A percentile compares a stretch with the other conserved stretches of the same genome.
These are phyloP conservation scores for Alternaria infectoria DNA, from an alignment of 2,329 filamentous ascomycete species.

Conservation along the genomic window DNA sequence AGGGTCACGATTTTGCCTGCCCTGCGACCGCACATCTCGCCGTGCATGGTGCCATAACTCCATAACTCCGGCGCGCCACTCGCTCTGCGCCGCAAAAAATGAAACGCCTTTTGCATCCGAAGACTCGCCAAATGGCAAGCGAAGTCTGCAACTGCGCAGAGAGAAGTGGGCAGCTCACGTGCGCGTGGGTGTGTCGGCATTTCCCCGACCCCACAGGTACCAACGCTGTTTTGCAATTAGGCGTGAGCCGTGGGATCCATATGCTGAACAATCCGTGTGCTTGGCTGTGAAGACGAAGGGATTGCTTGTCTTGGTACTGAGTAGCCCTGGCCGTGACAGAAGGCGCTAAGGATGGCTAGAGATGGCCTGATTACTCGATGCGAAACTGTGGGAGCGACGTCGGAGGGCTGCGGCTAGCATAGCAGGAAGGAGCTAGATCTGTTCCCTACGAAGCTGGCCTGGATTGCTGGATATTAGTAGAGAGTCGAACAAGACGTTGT, in stretches of 20 bases:
- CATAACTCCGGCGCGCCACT: slow-evolving; percentile 2
- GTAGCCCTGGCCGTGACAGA: background rate
- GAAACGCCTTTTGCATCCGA: slow-evolving; percentile 23
- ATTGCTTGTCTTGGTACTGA: background rate
- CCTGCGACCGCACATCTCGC: slow-evolving; percentile 4
- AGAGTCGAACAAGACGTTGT: background rate
- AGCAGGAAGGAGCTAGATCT: background rate
- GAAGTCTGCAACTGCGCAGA: background rate
- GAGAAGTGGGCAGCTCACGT: slow-evolving; percentile 17
- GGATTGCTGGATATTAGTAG: background rate
- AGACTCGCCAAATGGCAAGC: slow-evolving; percentile 11
- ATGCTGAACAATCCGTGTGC: slow-evolving; percentile 24
- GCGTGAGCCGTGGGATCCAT: slow-evolving; percentile 12
- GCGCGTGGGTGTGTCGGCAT: slow-evolving; percentile 18
- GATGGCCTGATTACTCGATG: background rate
- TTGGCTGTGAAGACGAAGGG: background rate
- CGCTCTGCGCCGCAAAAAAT: slow-evolving; percentile 19
- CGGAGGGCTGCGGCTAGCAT: background rate
- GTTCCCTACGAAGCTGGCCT: background rate
- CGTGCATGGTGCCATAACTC: background rate
- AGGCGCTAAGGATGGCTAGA: background rate
- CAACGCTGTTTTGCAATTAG: slow-evolving; percentile 11
- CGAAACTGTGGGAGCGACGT: background rate
- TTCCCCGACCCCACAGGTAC: slow-evolving; percentile 18
- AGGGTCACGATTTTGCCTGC: background rate